phyloP scores from a whole-genome alignment of 805 yeast genomes.

The Sugiyamaella qingdaonensis region DNA sequence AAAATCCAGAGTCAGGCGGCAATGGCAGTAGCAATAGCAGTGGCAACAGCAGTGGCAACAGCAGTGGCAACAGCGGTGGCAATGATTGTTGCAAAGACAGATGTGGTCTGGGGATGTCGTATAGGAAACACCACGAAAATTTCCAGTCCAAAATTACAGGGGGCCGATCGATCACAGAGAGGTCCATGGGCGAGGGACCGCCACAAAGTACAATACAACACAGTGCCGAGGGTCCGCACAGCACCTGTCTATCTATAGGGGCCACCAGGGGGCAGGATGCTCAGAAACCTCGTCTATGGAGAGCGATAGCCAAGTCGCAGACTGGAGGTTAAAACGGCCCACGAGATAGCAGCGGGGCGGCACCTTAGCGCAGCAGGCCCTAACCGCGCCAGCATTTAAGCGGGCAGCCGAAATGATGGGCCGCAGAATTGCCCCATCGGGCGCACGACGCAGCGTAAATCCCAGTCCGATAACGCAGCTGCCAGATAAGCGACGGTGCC shows the following conservation, averaged over 20 bases:
- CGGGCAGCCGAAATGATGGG: neutral
- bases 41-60: too few relatives aligned
- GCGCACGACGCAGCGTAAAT: neutral
- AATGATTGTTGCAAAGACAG: too few relatives aligned
- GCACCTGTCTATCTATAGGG: too few relatives aligned
- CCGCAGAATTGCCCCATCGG: neutral
- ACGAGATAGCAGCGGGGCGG: neutral
- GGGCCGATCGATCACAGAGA: neutral
- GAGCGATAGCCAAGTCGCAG: too few relatives aligned
- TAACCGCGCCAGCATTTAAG: neutral
- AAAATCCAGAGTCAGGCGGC: too few relatives aligned
- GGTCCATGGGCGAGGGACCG: neutral
- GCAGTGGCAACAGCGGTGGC: too few relatives aligned
- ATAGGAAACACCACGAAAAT: neutral
- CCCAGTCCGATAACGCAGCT: conserved; percentile 2
- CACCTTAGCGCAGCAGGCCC: conserved; percentile 2
- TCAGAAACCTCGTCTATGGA: too few relatives aligned
- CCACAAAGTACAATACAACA: neutral
- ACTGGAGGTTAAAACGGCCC: neutral
- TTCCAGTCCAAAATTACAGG: neutral
- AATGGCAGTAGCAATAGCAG: too few relatives aligned
- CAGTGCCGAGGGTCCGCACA: neutral
- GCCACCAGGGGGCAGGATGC: too few relatives aligned
- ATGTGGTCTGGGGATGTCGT: neutral
- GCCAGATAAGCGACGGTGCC: neutral